These are phyloP conservation scores for Aspergillus hancockii DNA, from an alignment of 495 filamentous ascomycete genomes.

Conservation along the genomic window DNA sequence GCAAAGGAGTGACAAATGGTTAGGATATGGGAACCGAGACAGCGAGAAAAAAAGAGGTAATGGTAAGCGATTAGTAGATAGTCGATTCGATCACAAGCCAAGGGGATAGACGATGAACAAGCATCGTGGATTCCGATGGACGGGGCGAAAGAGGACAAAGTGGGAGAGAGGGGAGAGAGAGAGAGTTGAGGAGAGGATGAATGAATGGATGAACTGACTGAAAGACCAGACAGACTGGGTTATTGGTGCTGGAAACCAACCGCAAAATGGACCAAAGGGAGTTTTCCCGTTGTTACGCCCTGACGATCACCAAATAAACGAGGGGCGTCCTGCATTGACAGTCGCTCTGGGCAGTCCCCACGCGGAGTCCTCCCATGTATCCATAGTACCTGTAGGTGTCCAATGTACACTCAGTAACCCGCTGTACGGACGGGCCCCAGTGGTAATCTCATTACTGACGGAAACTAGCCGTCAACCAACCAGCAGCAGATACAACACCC, in stretches of 20 bases:
- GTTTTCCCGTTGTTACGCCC: constrained; percentile 16
- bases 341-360: constrained; percentile 14
- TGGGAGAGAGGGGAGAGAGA: not conserved
- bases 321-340: constrained; percentile 16
- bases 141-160: constrained; percentile 1
- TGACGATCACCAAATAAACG: constrained; percentile 25
- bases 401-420: not conserved
- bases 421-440: not conserved
- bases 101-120: constrained; percentile 16
- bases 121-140: constrained; percentile 20
- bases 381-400: too few species aligned
- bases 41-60: not conserved
- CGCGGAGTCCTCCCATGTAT: constrained; percentile 6
- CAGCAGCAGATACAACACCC: not conserved
- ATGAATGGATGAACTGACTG: not conserved
- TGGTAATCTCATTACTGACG: not conserved
- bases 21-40: constrained; percentile 4
- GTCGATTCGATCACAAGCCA: constrained; percentile 12
- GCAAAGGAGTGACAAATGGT: constrained; percentile 13
- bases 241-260: not conserved
- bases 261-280: constrained; percentile 10
- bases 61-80: constrained; percentile 15
- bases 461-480: not conserved
- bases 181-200: constrained; percentile 1
- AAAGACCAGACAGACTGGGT: not conserved